A percentile compares a stretch with the other conserved stretches of the same genome.
phyloP scores from a whole-genome alignment of 129 eudicot species.

The Chrysanthemum lavandulifolium region DNA sequence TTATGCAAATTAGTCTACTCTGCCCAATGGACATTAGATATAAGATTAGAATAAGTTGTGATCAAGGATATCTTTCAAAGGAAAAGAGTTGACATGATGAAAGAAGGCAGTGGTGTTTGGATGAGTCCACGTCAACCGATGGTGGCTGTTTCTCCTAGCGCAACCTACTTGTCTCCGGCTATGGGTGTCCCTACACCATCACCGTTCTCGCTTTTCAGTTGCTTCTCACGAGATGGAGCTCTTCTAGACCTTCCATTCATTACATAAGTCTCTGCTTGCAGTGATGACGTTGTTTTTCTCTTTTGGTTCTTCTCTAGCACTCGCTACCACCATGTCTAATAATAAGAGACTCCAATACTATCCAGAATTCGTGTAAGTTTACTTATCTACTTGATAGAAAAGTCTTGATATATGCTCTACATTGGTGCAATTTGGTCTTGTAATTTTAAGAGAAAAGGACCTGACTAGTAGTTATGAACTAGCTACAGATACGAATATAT shows the following conservation, averaged over 20 bases:
- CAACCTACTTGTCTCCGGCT: conserved; percentile 35
- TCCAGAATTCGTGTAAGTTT: conserved; percentile 49
- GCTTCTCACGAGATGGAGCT: conserved; percentile 61
- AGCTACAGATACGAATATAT: not conserved
- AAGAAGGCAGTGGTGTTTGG: conserved; percentile 21
- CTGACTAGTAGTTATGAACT: not conserved
- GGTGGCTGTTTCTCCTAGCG: conserved; percentile 43
- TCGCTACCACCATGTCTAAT: conserved; percentile 37
- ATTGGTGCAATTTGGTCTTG: not conserved
- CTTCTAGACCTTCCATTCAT: conserved; percentile 41
- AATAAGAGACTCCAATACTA: conserved; percentile 31
- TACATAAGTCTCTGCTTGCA: conserved; percentile 31
- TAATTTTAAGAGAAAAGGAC: not conserved
- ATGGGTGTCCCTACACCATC: conserved; percentile 47
- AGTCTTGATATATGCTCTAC: not conserved
- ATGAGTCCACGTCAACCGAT: conserved; percentile 24
- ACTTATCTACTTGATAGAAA: not conserved
- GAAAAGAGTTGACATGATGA: conserved; percentile 3
- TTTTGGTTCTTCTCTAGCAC: conserved; percentile 52
- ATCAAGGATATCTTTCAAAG: not conserved
- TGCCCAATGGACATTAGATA: not conserved
- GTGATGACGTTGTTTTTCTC: conserved; percentile 44
- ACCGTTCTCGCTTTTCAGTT: conserved; percentile 52
- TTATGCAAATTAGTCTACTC: conserved; percentile 6
- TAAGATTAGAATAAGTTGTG: not conserved